A percentile compares a stretch with the other conserved stretches of the same genome.
Conservation (phyloP, 108 stramenopile species). For the Poteriospumella lacustris region DNA sequence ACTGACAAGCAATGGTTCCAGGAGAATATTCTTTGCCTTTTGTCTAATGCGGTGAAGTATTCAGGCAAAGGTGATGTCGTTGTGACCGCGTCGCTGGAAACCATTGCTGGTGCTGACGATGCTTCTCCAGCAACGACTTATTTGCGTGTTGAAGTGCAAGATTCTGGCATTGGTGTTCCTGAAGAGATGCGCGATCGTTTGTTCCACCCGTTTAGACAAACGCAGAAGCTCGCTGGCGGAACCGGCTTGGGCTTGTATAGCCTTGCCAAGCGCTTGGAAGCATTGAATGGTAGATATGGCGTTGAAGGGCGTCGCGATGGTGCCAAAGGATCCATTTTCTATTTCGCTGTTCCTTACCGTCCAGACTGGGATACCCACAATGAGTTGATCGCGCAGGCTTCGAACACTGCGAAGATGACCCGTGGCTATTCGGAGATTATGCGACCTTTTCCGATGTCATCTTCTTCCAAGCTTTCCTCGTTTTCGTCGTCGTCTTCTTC, state of each 20-base stretch:
- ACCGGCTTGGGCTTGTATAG: conserved; percentile 16
- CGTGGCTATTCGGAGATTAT: no score
- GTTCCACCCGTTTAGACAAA: conserved; percentile 21
- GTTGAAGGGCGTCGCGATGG: not conserved
- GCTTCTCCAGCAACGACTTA: no score
- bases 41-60: conserved; percentile 24
- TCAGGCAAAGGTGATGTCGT: not conserved
- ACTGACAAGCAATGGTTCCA: conserved; percentile 25
- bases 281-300: conserved; percentile 2
- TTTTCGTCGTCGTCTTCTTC: no score
- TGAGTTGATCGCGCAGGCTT: no score
- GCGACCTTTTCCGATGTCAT: no score
- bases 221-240: conserved; percentile 7
- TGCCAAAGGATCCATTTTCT: not conserved
- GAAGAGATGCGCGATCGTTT: not conserved
- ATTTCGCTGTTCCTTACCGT: not conserved
- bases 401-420: no score
- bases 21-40: conserved; percentile 18
- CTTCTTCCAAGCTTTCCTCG: no score
- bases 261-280: conserved; percentile 1
- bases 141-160: not conserved
- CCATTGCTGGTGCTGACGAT: no score
- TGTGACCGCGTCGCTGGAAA: no score
- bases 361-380: no score
- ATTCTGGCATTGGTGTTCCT: conserved; percentile 11